Evolutionary conservation across 768 basidiomycete genomes (phyloP).

Genomic region (Lentinus tigrinus): DNA sequence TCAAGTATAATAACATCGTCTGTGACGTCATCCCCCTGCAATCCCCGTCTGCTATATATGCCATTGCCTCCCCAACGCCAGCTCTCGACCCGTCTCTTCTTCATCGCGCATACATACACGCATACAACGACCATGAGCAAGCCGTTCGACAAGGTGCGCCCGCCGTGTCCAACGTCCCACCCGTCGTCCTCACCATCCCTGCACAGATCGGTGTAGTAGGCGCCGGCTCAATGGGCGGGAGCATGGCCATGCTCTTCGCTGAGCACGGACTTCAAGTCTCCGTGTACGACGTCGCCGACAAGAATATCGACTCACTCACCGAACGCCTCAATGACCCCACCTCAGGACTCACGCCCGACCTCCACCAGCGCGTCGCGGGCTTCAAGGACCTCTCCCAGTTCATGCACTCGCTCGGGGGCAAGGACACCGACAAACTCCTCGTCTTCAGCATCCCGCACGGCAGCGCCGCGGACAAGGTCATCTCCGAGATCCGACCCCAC

Average conservation of each 20-base stretch:
- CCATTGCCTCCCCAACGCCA: not conserved
- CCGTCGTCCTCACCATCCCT: not conserved
- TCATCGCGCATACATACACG: not conserved
- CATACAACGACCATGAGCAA: not conserved
- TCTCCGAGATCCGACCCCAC: conserved; percentile 4
- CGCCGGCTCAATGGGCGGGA: conserved; percentile 25
- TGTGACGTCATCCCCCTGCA: conserved; percentile 5
- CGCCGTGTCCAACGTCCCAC: not conserved
- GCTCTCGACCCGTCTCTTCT: not conserved
- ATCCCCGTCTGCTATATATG: not conserved
- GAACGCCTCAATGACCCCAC: not conserved
- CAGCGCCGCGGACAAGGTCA: conserved; percentile 18
- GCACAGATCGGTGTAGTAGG: conserved; percentile 22
- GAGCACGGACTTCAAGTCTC: conserved; percentile 22
- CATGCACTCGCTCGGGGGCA: conserved; percentile 18
- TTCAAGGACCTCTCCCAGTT: conserved; percentile 21
- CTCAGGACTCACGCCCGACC: conserved; percentile 6
- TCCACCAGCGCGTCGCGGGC: conserved; percentile 12
- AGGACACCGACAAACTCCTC: conserved; percentile 17
- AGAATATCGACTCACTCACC: conserved; percentile 17
- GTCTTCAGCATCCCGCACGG: conserved; percentile 27
- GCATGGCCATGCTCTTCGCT: conserved; percentile 26
- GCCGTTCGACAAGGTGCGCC: conserved; percentile 3
- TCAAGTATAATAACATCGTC: conserved; percentile 14
- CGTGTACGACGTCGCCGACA: conserved; percentile 17